A percentile compares a stretch with the other conserved stretches of the same genome.
These are phyloP conservation scores for Isabelozyma heimii DNA, from an alignment of 805 yeast genomes.

Conservation along the genomic window DNA sequence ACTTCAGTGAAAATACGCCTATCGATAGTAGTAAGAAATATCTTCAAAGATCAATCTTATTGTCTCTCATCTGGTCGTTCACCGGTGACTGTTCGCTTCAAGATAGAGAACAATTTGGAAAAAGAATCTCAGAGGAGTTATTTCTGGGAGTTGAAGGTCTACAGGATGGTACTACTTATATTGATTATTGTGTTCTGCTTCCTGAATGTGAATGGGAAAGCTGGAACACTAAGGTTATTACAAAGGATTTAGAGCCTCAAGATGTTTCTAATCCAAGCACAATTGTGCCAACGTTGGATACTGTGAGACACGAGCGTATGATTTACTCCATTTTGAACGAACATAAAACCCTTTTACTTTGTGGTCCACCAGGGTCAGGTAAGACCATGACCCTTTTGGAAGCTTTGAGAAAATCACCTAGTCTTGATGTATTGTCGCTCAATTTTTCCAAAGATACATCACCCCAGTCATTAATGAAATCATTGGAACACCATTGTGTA, in stretches of 20 bases:
- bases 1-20: slow-evolving; percentile 6
- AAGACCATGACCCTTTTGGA: slow-evolving; percentile 87
- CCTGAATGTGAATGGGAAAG: slow-evolving; percentile 48
- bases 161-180: slow-evolving; percentile 13
- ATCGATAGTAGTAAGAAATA: slow-evolving; percentile 24
- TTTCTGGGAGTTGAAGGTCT: slow-evolving; percentile 12
- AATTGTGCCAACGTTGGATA: slow-evolving; percentile 78
- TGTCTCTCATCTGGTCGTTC: slow-evolving; percentile 59
- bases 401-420: slow-evolving; percentile 57
- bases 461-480: slow-evolving; percentile 55
- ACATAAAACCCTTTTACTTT: slow-evolving; percentile 62
- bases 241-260: slow-evolving; percentile 51
- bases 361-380: slow-evolving; percentile 98
- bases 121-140: slow-evolving; percentile 15
- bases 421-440: slow-evolving; percentile 60
- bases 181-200: slow-evolving; percentile 44
- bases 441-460: slow-evolving; percentile 83
- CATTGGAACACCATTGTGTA: slow-evolving; percentile 71
- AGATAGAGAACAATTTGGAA: slow-evolving; percentile 39
- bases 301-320: slow-evolving; percentile 61
- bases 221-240: slow-evolving; percentile 39
- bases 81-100: slow-evolving; percentile 51
- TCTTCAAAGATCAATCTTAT: slow-evolving; percentile 28
- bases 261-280: slow-evolving; percentile 59
- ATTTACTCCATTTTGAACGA: slow-evolving; percentile 55